Percentiles rank a stretch among this genome's conserved stretches.
Evolutionary conservation across 192 early-diverging fungal species (phyloP).

Genomic region (Mortierella hygrophila): DNA sequence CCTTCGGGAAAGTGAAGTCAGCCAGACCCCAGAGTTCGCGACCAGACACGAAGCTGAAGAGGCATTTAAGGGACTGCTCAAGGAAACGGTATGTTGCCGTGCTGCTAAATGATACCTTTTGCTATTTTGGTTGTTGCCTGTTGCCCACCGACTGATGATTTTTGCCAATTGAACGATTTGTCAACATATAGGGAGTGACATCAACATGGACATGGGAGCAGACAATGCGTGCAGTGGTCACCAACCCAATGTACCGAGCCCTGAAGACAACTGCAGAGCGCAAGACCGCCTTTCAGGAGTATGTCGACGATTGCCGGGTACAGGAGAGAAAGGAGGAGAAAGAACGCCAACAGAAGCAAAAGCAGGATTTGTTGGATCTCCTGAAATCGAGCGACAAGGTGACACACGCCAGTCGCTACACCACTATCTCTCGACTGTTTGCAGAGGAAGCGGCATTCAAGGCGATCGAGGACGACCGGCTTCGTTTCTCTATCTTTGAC

Average conservation of each 20-base stretch:
- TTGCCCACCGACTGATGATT: not conserved
- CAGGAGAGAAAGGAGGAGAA: slow-evolving; percentile 68
- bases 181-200: slow-evolving; percentile 72
- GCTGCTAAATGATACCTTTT: not conserved
- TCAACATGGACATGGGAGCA: slow-evolving; percentile 95
- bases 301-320: slow-evolving; percentile 69
- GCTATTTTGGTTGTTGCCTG: no score
- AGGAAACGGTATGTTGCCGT: slow-evolving; percentile 65
- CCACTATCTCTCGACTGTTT: slow-evolving; percentile 64
- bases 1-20: not conserved
- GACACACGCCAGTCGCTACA: slow-evolving; percentile 44
- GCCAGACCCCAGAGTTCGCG: slow-evolving; percentile 68
- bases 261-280: slow-evolving; percentile 86
- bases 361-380: slow-evolving; percentile 31
- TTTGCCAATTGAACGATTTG: not conserved
- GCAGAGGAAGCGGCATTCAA: slow-evolving; percentile 72
- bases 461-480: slow-evolving; percentile 69
- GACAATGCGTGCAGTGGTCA: slow-evolving; percentile 86
- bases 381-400: slow-evolving; percentile 37
- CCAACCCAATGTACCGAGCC: slow-evolving; percentile 86
- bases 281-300: slow-evolving; percentile 84
- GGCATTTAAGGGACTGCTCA: slow-evolving; percentile 83
- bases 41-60: slow-evolving; percentile 86
- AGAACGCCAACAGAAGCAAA: slow-evolving; percentile 29
- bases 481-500: slow-evolving; percentile 76